Base-by-base conservation (phyloP, 2,329 filamentous ascomycete species). In the Fusarium sp. region DNA sequence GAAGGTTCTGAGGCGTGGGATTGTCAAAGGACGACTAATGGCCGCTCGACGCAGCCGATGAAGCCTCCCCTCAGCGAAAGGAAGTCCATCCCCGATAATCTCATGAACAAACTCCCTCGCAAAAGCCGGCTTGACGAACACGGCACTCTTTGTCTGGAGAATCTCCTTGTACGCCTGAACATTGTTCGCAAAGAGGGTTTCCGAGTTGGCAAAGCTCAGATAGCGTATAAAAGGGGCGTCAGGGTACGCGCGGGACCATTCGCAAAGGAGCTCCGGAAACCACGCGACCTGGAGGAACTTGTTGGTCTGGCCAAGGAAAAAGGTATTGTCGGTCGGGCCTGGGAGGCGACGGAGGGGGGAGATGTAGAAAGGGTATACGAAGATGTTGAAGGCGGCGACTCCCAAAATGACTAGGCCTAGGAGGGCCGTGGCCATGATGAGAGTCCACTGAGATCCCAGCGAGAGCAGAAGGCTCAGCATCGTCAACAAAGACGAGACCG, bases 301-400 rank as follows among this genome's bases (percentile, higher is more conserved):
- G 22, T 80, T 64, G 53, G 79, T 79, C 70, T 86, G 84, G 8
- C 85, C 85, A 14, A 87, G 67, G 44, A 86, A 72, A 53, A 81
- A 78, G 44, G 79, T 73, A 38, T 84, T 79, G 58, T 84, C 79
- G 75, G 80, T 83, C 17, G 85, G 85, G 1, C 84, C 84, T 0
- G 85, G 85, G 2, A 87, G 71, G 58, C 84, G 76, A 16, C 85
- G 80, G n/a, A 86, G 76, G 0, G 85, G 83, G 0, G 85, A 87
- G 53, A 85, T 65, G 63, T 81, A 80, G 57, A 80, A 79, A 5
- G 85, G 85, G 64, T 85, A 86, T 27, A 87, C 69, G 65, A 85
- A 78, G 42, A 83, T 24, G 38, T 69, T 73, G 62, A 76, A 75
- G 33, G 33, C 51, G n/a, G 40, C 20, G 9, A 63, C 6, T 2